Base-by-base conservation (phyloP, 2,329 filamentous ascomycete species). In the Diaporthe citrichinensis region DNA sequence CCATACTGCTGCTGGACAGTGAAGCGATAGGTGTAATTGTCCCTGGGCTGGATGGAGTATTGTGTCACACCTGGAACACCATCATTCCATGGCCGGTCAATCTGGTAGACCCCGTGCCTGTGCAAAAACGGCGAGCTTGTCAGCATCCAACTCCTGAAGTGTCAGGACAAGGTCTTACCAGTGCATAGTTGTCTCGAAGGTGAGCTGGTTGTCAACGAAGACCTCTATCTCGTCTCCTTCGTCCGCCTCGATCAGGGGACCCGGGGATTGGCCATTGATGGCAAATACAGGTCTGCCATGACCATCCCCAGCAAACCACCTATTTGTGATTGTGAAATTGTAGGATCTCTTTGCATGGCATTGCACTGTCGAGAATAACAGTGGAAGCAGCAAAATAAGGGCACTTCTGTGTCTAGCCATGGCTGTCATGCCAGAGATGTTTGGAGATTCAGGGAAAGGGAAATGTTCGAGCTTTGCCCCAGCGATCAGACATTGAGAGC, bases 11-110 rank as follows among this genome's bases (percentile, higher is more conserved):
- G 67, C 34, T 77, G 71, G 2, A 76, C 76, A 1, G 77, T 78
- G 34, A 78, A 77, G 7, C 74, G 76, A 9, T 78, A 78, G 15
- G 76, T 77, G 25, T 78, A 78, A 1, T 57, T 78, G 39, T 76
- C 77, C 14, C 76, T 72, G 4, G 77, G 69, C 34, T 77, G 76
- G 4, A 77, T 77, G 5, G 77, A 73, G 58, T 76, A 78, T 65
- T 78, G 77, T 12, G 77, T 78, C n/a, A 78, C 77, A 15, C 77
- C 77, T 10, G 77, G 76, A 23, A 78, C 77, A 28, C 77, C 77
- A 23, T 78, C 77, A n/a, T 76, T 76, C 77, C 77, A 78, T 0
- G 77, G 77, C 41, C 69, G 71, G 53, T 78, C 74, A 39, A 78
- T 59, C n/a, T 78, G 77, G 28, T 78, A 78, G 51, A 78, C 73